Evolutionary conservation across 176 grass and related monocot species (phyloP).

Genomic region (Phoenix roebelenii): DNA sequence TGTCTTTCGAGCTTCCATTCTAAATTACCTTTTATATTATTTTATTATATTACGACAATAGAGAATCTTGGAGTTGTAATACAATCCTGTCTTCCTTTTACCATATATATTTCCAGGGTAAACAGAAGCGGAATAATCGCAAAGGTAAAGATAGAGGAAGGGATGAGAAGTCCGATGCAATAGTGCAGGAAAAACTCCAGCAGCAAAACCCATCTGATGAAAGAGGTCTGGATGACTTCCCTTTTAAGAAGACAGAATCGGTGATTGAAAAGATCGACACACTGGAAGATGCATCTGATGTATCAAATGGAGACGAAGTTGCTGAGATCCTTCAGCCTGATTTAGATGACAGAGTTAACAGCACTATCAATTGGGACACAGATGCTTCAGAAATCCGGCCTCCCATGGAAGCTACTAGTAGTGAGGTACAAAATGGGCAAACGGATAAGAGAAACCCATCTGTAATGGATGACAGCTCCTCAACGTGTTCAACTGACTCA

Average conservation of each 20-base stretch:
- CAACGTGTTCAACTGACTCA: constrained; percentile 77
- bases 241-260: constrained; percentile 3
- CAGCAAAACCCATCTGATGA: constrained; percentile 37
- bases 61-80: no score
- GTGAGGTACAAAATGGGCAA: constrained; percentile 50
- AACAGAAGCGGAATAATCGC: constrained; percentile 74
- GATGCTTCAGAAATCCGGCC: constrained; percentile 66
- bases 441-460: constrained; percentile 45
- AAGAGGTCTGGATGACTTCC: constrained; percentile 35
- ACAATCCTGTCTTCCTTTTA: no score
- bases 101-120: constrained; percentile 29
- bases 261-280: constrained; percentile 38
- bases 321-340: constrained; percentile 59
- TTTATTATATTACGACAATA: no score
- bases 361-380: constrained; percentile 74
- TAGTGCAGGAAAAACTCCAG: constrained; percentile 24
- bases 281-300: constrained; percentile 64
- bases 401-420: constrained; percentile 27
- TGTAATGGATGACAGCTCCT: constrained; percentile 75
- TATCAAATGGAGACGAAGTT: constrained; percentile 60
- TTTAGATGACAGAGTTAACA: constrained; percentile 50
- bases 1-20: no score
- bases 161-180: constrained; percentile 33
- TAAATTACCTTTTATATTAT: no score
- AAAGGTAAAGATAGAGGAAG: constrained; percentile 77